These are phyloP conservation scores for Ambrosiella xylebori DNA, from an alignment of 2,329 filamentous ascomycete species.

Conservation along the genomic window DNA sequence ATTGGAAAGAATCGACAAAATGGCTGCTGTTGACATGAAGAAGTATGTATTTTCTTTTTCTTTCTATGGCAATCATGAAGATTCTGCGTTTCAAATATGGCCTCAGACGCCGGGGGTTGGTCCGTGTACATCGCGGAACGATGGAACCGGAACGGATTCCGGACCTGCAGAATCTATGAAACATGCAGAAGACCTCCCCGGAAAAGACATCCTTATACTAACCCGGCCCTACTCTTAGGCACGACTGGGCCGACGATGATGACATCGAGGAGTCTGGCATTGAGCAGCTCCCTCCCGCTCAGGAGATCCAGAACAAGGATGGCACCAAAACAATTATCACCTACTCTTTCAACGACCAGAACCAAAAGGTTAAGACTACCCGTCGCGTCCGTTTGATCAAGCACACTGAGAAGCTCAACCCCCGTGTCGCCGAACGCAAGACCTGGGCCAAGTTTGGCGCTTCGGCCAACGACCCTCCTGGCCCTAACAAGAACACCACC, in stretches of 20 bases:
- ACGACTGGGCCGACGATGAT: conserved; percentile 93
- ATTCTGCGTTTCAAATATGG: no score
- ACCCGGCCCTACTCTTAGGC: conserved; percentile 20
- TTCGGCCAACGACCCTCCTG: conserved; percentile 67
- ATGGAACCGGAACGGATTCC: no score
- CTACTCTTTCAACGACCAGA: conserved; percentile 78
- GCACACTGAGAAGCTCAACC: conserved; percentile 87
- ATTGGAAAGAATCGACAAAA: neutral
- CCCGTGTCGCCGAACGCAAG: conserved; percentile 86
- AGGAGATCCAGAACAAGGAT: conserved; percentile 93
- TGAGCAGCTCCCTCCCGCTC: conserved; percentile 57
- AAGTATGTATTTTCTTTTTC: neutral
- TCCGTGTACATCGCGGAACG: no score
- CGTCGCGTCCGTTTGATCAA: conserved; percentile 86
- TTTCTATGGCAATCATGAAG: no score
- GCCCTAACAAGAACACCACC: conserved; percentile 78
- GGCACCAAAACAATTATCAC: conserved; percentile 92
- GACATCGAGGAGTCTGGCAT: conserved; percentile 57
- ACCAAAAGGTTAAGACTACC: conserved; percentile 93
- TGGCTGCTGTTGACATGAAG: conserved; percentile 5
- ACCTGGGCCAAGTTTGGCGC: conserved; percentile 84
- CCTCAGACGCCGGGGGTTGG: no score
- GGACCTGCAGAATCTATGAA: neutral
- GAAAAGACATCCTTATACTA: neutral
- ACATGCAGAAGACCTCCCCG: neutral